Conservation (phyloP, 352 stramenopile genomes). For the Pythium folliculosum region DNA sequence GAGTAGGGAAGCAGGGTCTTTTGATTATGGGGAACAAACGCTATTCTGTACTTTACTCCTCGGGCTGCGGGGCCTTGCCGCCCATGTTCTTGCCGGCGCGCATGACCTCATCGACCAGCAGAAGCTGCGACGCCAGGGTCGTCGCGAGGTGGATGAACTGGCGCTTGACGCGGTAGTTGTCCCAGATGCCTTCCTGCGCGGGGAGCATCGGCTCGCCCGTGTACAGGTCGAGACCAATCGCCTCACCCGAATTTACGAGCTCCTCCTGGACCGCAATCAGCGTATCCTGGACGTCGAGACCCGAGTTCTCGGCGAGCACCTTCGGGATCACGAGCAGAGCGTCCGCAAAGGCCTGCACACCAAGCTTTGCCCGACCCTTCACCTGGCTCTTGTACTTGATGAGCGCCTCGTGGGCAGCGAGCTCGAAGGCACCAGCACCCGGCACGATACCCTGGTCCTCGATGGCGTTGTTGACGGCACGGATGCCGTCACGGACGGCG, state of each 20-base stretch:
- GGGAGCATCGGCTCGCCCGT: slow-evolving; percentile 97
- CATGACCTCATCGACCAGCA: slow-evolving; percentile 99
- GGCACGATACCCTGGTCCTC: slow-evolving; percentile 97
- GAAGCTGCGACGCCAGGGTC: slow-evolving; percentile 96
- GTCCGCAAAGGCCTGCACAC: slow-evolving; percentile 97
- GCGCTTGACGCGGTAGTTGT: slow-evolving; percentile 99
- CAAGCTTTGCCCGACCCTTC: slow-evolving; percentile 97
- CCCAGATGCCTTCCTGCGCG: slow-evolving; percentile 96
- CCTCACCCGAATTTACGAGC: slow-evolving; percentile 83
- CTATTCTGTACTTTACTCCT: slow-evolving; percentile 55
- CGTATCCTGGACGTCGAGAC: slow-evolving; percentile 92
- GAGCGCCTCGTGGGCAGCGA: slow-evolving; percentile 90
- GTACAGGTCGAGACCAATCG: slow-evolving; percentile 96
- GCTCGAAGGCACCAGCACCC: slow-evolving; percentile 96
- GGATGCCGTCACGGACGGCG: slow-evolving; percentile 97
- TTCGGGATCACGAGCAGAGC: slow-evolving; percentile 98
- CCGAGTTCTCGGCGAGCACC: slow-evolving; percentile 92
- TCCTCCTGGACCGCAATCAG: slow-evolving; percentile 97
- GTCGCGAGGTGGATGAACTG: slow-evolving; percentile 98
- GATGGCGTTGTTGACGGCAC: slow-evolving; percentile 98
- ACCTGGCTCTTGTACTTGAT: slow-evolving; percentile 85
- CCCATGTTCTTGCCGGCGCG: slow-evolving; percentile 98
- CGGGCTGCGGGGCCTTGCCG: slow-evolving; percentile 52
- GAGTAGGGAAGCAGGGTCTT: background rate
- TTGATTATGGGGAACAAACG: slow-evolving; percentile 19